phyloP scores from a whole-genome alignment of 176 grass and related monocot species.

The Luzula sylvatica region DNA sequence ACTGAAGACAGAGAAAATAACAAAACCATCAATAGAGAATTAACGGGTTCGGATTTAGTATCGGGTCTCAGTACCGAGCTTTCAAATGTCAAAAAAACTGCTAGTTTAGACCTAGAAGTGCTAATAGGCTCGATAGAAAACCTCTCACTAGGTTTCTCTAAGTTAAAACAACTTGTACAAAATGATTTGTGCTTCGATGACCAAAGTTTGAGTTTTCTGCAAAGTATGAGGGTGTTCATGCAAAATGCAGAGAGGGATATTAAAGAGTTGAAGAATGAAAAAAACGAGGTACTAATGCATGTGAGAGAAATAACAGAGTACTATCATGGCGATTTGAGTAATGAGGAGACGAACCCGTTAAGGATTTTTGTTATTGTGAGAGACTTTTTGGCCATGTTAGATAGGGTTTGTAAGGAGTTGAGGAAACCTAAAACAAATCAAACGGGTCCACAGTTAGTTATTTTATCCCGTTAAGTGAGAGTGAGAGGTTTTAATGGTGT shows the following conservation, averaged over 20 bases:
- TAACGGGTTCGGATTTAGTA: constrained; percentile 41
- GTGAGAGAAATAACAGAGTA: constrained; percentile 88
- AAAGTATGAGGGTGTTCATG: constrained; percentile 45
- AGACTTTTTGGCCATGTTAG: constrained; percentile 76
- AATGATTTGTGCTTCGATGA: constrained; percentile 18
- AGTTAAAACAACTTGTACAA: constrained; percentile 45
- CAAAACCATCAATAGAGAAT: constrained; percentile 9
- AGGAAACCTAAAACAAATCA: constrained; percentile 26
- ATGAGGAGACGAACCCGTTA: constrained; percentile 72
- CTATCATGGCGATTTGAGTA: constrained; percentile 84
- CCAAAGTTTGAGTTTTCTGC: constrained; percentile 30
- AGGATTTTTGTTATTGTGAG: constrained; percentile 90
- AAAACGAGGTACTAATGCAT: constrained; percentile 52
- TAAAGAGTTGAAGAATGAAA: constrained; percentile 55
- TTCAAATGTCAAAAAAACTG: constrained; percentile 67
- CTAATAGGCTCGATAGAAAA: constrained; percentile 52
- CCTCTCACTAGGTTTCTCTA: constrained; percentile 44
- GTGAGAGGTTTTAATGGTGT: not conserved
- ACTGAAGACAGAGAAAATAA: constrained; percentile 1
- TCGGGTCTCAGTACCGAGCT: constrained; percentile 62
- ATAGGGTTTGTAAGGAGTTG: constrained; percentile 75
- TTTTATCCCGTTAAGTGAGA: not conserved
- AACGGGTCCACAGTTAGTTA: constrained; percentile 28
- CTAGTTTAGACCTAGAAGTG: constrained; percentile 75
- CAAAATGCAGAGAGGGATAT: constrained; percentile 43